phyloP scores from a whole-genome alignment of 2,329 filamentous ascomycete genomes.

The Teratosphaeria epicoccoides region DNA sequence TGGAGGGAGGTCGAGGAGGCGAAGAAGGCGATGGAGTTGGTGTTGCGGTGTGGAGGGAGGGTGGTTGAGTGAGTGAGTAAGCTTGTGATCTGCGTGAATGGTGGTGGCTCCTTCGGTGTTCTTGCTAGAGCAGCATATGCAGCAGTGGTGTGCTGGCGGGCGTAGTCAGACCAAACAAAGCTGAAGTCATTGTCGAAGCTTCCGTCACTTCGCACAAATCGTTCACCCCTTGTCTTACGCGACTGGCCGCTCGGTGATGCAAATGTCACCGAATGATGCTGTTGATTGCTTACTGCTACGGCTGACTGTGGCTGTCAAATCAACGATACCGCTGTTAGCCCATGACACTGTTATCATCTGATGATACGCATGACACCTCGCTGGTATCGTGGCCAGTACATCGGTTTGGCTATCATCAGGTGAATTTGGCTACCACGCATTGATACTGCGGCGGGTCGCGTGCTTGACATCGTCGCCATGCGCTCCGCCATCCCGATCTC shows the following conservation, averaged over 20 bases:
- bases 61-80: not conserved
- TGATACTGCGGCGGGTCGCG: too few species aligned
- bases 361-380: not conserved
- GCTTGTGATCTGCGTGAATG: not conserved
- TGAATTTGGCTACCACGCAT: too few species aligned
- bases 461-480: too few species aligned
- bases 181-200: too few species aligned
- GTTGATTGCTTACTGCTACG: not conserved
- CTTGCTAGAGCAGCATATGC: too few species aligned
- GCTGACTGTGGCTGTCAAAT: not conserved
- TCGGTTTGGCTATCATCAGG: too few species aligned
- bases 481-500: too few species aligned
- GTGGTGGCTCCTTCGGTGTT: not conserved
- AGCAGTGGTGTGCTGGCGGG: too few species aligned
- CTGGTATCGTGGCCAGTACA: too few species aligned
- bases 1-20: conserved; percentile 41
- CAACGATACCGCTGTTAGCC: not conserved
- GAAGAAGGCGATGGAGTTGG: not conserved
- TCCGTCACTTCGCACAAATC: not conserved
- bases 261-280: not conserved
- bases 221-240: too few species aligned
- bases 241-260: too few species aligned
- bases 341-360: not conserved
- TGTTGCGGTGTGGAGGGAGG: not conserved
- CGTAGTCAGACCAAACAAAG: not conserved